Evolutionary conservation across 1,139 yeast genomes (phyloP).

Genomic region (Petasospora rhodanensis): DNA sequence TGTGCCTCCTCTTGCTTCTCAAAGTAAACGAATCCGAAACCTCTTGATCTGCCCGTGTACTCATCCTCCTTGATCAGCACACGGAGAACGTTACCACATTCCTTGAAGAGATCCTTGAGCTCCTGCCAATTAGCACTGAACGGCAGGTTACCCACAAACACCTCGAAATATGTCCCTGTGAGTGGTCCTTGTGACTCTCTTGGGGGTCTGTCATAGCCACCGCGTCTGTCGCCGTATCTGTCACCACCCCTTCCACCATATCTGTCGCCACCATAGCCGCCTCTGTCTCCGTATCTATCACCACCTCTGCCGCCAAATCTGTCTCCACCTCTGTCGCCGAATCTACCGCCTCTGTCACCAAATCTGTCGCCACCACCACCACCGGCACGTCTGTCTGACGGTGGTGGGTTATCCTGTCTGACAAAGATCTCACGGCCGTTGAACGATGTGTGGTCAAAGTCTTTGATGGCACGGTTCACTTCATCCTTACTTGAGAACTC

Average conservation of each 20-base stretch:
- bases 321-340: constrained; percentile 15
- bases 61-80: constrained; percentile 73
- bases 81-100: constrained; percentile 68
- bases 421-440: constrained; percentile 84
- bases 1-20: constrained; percentile 55
- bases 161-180: constrained; percentile 49
- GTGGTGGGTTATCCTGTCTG: constrained; percentile 85
- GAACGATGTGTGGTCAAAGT: constrained; percentile 62
- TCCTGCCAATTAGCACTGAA: constrained; percentile 80
- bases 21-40: constrained; percentile 76
- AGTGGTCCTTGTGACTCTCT: constrained; percentile 20
- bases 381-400: constrained; percentile 31
- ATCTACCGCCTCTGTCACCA: constrained; percentile 17
- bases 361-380: constrained; percentile 14
- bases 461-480: constrained; percentile 70
- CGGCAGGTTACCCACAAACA: constrained; percentile 81
- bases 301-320: constrained; percentile 9
- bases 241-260: constrained; percentile 10
- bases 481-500: constrained; percentile 69
- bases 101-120: constrained; percentile 77
- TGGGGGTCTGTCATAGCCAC: constrained; percentile 11
- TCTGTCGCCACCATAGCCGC: constrained; percentile 10
- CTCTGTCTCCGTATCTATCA: too few species aligned
- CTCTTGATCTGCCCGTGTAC: constrained; percentile 70
- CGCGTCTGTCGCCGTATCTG: constrained; percentile 18